These are phyloP conservation scores for Cephaloascus albidus DNA, from an alignment of 805 yeast genomes.

Conservation along the genomic window DNA sequence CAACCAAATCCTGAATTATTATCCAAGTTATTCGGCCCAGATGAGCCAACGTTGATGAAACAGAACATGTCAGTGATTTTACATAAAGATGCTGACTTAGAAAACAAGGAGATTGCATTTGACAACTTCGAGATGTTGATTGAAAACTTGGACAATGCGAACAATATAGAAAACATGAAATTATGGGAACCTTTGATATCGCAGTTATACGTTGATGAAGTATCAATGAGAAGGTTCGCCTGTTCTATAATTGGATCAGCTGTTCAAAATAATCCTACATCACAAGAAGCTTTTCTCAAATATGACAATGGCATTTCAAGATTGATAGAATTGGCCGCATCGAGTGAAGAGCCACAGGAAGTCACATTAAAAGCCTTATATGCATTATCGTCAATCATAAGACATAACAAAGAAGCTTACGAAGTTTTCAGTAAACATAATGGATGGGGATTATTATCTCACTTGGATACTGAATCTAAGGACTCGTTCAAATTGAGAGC, in stretches of 20 bases:
- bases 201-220: slow-evolving; percentile 34
- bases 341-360: slow-evolving; percentile 10
- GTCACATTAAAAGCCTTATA: slow-evolving; percentile 60
- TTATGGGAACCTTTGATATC: slow-evolving; percentile 70
- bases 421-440: slow-evolving; percentile 39
- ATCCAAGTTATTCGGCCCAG: slow-evolving; percentile 74
- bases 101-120: slow-evolving; percentile 63
- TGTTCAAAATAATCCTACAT: slow-evolving; percentile 77
- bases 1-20: slow-evolving; percentile 73
- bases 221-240: slow-evolving; percentile 43
- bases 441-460: slow-evolving; percentile 42
- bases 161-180: slow-evolving; percentile 74
- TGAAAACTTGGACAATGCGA: slow-evolving; percentile 91
- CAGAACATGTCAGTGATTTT: slow-evolving; percentile 56
- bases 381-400: slow-evolving; percentile 65
- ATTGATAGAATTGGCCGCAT: slow-evolving; percentile 31
- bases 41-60: slow-evolving; percentile 84
- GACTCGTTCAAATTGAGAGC: slow-evolving; percentile 42
- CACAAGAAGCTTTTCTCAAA: slow-evolving; percentile 59
- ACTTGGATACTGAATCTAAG: slow-evolving; percentile 3
- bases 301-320: slow-evolving; percentile 36
- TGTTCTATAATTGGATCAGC: slow-evolving; percentile 82
- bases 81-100: slow-evolving; percentile 49
- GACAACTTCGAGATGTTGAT: slow-evolving; percentile 91
- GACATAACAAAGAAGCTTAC: slow-evolving; percentile 57